These are phyloP conservation scores for Leishmania tropica DNA, from an alignment of 208 protist species.

Conservation along the genomic window DNA sequence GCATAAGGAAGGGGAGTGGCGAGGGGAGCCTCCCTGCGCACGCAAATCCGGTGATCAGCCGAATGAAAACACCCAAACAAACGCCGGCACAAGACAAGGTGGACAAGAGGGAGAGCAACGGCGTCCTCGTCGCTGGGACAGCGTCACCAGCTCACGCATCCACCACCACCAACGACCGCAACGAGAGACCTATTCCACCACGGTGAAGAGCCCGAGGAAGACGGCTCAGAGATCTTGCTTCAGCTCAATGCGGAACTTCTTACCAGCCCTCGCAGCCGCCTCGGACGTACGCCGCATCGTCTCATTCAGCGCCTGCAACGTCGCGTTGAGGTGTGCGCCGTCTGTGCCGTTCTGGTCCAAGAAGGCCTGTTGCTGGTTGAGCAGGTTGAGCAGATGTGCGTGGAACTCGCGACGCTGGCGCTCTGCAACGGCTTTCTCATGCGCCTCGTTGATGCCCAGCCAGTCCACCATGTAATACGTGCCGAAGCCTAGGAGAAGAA, in stretches of 20 bases:
- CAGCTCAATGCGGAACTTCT: constrained; percentile 27
- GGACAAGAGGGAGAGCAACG: neutral
- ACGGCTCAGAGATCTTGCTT: constrained; percentile 19
- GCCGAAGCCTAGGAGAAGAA: constrained; percentile 32
- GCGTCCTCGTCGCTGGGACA: neutral
- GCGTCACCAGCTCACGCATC: neutral
- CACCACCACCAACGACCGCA: neutral
- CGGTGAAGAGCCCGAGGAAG: neutral
- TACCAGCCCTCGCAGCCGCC: constrained; percentile 32
- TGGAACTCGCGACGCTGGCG: constrained; percentile 10
- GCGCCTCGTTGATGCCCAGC: constrained; percentile 16
- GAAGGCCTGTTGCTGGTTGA: constrained; percentile 16
- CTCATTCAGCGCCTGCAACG: constrained; percentile 11
- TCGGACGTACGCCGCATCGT: constrained; percentile 23
- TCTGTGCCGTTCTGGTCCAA: neutral
- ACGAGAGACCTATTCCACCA: neutral
- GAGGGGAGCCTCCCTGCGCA: neutral
- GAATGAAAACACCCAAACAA: neutral
- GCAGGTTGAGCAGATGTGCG: constrained; percentile 7
- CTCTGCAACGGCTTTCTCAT: constrained; percentile 12
- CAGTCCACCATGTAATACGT: constrained; percentile 19
- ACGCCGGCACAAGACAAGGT: neutral
- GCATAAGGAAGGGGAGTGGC: neutral
- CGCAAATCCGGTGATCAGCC: neutral
- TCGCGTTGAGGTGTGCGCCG: neutral